Conservation (phyloP, 495 filamentous ascomycete genomes). For the Penicillium psychrofluorescens region DNA sequence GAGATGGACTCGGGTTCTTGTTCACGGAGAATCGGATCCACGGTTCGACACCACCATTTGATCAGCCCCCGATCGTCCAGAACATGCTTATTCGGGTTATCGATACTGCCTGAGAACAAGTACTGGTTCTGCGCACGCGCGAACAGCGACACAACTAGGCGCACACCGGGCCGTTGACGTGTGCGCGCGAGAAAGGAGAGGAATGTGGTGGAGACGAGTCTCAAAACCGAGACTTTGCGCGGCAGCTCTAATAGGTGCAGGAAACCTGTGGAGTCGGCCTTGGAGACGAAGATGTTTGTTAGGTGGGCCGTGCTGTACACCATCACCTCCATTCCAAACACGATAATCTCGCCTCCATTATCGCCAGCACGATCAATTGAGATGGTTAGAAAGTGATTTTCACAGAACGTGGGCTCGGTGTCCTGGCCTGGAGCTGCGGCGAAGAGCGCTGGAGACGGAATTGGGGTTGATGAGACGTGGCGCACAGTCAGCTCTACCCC, state of each 20-base stretch:
- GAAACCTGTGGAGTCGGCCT: slow-evolving; percentile 93
- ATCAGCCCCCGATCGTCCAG: slow-evolving; percentile 83
- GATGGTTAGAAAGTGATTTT: slow-evolving; percentile 77
- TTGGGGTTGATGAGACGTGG: slow-evolving; percentile 83
- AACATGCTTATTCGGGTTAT: slow-evolving; percentile 85
- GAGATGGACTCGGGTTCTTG: slow-evolving; percentile 35
- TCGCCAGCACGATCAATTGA: slow-evolving; percentile 46
- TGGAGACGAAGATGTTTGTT: slow-evolving; percentile 88
- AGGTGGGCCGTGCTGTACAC: slow-evolving; percentile 67
- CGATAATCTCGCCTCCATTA: slow-evolving; percentile 37
- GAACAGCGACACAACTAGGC: slow-evolving; percentile 81
- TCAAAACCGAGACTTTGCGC: slow-evolving; percentile 63
- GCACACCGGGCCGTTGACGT: slow-evolving; percentile 58
- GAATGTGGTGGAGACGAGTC: slow-evolving; percentile 65
- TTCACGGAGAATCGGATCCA: slow-evolving; percentile 63
- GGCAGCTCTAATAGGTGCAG: slow-evolving; percentile 56
- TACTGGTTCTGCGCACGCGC: slow-evolving; percentile 91
- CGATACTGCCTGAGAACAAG: slow-evolving; percentile 83
- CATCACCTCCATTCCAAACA: slow-evolving; percentile 61
- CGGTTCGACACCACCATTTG: slow-evolving; percentile 87
- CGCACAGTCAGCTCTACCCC: slow-evolving; percentile 65
- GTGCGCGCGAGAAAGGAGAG: slow-evolving; percentile 64
- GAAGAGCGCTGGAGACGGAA: slow-evolving; percentile 63
- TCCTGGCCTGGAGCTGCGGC: slow-evolving; percentile 64
- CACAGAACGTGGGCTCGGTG: slow-evolving; percentile 71